A percentile compares a stretch with the other conserved stretches of the same genome.
Conservation (phyloP, 1,139 yeast species). For the Sugiyamaella sp. region DNA sequence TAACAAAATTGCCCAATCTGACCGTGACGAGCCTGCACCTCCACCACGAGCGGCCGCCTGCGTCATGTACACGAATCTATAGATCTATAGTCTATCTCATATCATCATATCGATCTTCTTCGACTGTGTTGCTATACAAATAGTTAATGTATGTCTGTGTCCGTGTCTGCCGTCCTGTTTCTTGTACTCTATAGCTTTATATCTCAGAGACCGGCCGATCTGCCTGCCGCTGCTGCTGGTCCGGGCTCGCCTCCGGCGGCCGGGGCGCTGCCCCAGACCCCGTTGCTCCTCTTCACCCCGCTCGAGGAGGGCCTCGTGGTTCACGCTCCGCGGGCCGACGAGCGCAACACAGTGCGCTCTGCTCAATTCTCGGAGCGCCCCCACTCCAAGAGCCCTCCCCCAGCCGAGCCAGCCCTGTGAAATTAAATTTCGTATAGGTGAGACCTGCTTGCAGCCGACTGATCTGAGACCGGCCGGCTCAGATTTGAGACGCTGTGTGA, state of each 20-base stretch:
- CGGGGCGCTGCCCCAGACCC: conserved; percentile 4
- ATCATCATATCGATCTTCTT: no score
- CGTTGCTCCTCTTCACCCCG: conserved; percentile 1
- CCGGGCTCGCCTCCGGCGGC: conserved; percentile 5
- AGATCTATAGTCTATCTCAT: background rate
- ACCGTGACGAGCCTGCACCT: background rate
- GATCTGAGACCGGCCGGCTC: background rate
- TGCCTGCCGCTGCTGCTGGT: no score
- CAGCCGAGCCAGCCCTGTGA: background rate
- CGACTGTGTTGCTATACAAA: no score
- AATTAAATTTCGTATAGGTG: background rate
- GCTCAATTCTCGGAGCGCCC: no score
- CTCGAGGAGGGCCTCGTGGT: no score
- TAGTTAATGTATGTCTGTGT: no score
- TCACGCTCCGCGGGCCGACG: no score
- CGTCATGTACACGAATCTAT: background rate
- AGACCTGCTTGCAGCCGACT: background rate
- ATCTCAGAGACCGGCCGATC: background rate
- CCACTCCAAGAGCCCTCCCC: no score
- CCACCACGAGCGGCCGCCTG: background rate
- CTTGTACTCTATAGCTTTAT: background rate
- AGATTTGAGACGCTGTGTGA: background rate
- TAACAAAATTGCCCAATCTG: background rate
- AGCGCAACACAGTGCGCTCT: no score
- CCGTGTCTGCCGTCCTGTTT: no score